Base-by-base conservation (phyloP, 2,329 filamentous ascomycete species). In the Fusarium mundagurra region DNA sequence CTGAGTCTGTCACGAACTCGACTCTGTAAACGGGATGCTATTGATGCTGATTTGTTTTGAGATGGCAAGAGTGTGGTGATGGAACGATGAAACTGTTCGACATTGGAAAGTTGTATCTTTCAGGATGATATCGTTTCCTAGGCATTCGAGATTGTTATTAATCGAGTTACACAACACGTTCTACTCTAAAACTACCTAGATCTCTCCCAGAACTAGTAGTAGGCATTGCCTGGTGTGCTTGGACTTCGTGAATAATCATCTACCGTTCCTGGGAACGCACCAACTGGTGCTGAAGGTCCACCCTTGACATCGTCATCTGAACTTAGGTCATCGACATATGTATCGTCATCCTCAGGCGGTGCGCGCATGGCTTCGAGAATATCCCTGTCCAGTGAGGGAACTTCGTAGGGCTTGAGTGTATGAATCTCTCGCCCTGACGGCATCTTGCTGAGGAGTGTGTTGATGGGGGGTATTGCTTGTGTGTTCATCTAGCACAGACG, bases 401-500 rank as follows among this genome's bases (percentile, higher is more conserved):
- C 88, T 12, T 88, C 85, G 76, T 91, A 98, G 2, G 90, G 86
- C 77, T 92, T 92, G 41, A 94, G 85, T 1, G 86, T 88, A 73
- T 97, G 93, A 61, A 98, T 94, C 78, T 98, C 95, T 72, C 96
- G 90, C 4, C 96, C 96, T 3, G 93, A 96, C 0, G 96, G 96
- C 85, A 98, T 93, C 69, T 90, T 92, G 12, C 93, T 89, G 9
- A 97, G 83, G 16, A 98, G 84, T 1, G 93, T 89, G 20, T 91
- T 92, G 9, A 89, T 88, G 0, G 93, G 87, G 0, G 95, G 94
- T 38, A 98, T 88, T 4, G 86, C 64, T 80, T 98, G 94, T 0
- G 94, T 92, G 69, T 95, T 94, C 77, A 98, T 92, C 91, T 96
- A 70, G 1, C 17, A 18, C 36, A 27, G 20, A 41, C 4, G 55